Percentiles rank a stretch among this genome's conserved stretches.
Conservation (phyloP, 495 filamentous ascomycete genomes). For the Aspergillus mulundensis region DNA sequence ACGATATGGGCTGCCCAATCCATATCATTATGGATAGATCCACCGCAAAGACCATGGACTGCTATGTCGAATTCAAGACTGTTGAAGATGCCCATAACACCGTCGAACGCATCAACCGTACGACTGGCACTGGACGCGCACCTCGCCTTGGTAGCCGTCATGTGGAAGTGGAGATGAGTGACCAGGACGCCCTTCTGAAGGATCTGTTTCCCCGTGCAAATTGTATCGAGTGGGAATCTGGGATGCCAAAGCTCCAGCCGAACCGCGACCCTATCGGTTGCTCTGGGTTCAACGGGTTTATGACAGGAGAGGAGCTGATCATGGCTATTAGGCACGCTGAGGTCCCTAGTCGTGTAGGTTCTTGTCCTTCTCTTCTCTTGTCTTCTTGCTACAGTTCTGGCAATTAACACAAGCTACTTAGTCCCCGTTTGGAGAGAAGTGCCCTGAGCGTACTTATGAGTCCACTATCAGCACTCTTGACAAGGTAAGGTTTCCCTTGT, state of each 20-base stretch:
- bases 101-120: conserved; percentile 23
- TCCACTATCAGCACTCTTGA: conserved; percentile 68
- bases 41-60: conserved; percentile 73
- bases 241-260: conserved; percentile 40
- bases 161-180: conserved; percentile 58
- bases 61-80: conserved; percentile 63
- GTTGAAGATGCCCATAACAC: conserved; percentile 50
- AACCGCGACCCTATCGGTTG: conserved; percentile 50
- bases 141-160: conserved; percentile 61
- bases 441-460: conserved; percentile 70
- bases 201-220: conserved; percentile 65
- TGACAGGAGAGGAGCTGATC: conserved; percentile 67
- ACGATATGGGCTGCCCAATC: conserved; percentile 55
- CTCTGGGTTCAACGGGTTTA: conserved; percentile 63
- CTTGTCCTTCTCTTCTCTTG: neutral
- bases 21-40: conserved; percentile 84
- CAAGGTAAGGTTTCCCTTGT: conserved; percentile 46
- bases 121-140: conserved; percentile 45
- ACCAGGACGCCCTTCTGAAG: conserved; percentile 57
- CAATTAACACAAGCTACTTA: conserved; percentile 23
- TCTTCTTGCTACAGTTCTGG: no score
- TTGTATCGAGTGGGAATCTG: conserved; percentile 57
- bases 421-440: conserved; percentile 61
- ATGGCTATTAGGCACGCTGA: conserved; percentile 65
- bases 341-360: conserved; percentile 60